Base-by-base conservation (phyloP, 129 eudicot genomes). In the Flaveria robusta region DNA sequence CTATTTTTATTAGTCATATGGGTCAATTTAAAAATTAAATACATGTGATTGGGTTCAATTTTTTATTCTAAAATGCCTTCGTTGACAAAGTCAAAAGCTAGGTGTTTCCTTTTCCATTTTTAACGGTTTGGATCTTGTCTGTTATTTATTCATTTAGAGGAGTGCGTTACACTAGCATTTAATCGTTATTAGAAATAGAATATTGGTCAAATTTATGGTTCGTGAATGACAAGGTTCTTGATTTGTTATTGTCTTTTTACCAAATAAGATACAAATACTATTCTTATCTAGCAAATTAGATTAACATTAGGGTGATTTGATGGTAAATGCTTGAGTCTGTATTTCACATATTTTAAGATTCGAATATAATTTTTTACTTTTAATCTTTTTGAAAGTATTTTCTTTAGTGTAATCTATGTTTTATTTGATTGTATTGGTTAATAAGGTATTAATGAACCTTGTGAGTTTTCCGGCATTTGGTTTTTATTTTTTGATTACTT, bases 81-180 rank as follows among this genome's bases (percentile, higher is more conserved):
- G 75, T 80, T 80, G 83, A 74, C 68, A 66, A 74, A 74, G 79
- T 80, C 70, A 80, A 80, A 74, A 19, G 29, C 2, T 27, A 7
- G 70, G 37, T 76, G 56, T 14, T 34, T 16, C 39, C 62, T 26
- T 47, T 47, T 11, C 22, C 46, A 12, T 2, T 27, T 69, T 70
- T 65, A 72, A 81, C 22, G 84, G 80, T 74, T 3, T 27, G 23
- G 71, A 81, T 74, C 23, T 71, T n/a, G 79, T 80, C 67, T 55
- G 68, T 80, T 68, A 8, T 74, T 66, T 43, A 9, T 80, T 54
- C 20, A 24, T 66, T 66, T 10, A 15, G 41, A 71, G 39, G 2
- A 43, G 39, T 12, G 0, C 45, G 71, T 81, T 37, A 69, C 76
- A 11, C 49, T 74, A 56, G 84, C 72, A 14, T 14, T 75, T 39